Evolutionary conservation across 768 basidiomycete genomes (phyloP).

Genomic region (Pleurotus platypus): DNA sequence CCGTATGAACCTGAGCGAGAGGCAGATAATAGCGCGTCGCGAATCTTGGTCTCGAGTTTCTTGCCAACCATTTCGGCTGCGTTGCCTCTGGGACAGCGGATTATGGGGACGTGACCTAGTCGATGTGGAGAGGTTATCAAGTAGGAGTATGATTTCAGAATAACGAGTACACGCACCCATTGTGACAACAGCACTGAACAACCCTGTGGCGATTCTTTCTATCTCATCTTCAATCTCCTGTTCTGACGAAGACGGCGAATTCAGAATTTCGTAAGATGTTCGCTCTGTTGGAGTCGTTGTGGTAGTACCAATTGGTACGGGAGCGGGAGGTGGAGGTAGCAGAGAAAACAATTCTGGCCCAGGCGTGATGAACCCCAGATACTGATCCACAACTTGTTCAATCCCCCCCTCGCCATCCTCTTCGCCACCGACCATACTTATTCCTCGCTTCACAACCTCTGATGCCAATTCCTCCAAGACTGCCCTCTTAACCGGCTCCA

Average conservation of each 20-base stretch:
- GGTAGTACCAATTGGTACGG: too few relatives aligned
- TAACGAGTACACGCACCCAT: slow-evolving; percentile 51
- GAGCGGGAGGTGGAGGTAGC: slow-evolving; percentile 51
- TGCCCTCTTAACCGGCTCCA: slow-evolving; percentile 84
- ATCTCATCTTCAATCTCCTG: slow-evolving; percentile 91
- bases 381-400: slow-evolving; percentile 87
- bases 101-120: slow-evolving; percentile 87
- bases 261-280: slow-evolving; percentile 82
- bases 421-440: slow-evolving; percentile 25
- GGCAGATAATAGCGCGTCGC: slow-evolving; percentile 76
- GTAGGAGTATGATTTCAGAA: too few relatives aligned
- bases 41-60: slow-evolving; percentile 87
- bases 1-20: slow-evolving; percentile 36
- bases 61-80: slow-evolving; percentile 99
- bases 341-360: slow-evolving; percentile 92
- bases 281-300: slow-evolving; percentile 31
- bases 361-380: slow-evolving; percentile 93
- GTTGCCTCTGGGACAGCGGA: slow-evolving; percentile 91
- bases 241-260: slow-evolving; percentile 87
- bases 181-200: slow-evolving; percentile 90
- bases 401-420: slow-evolving; percentile 12
- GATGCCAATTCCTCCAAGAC: slow-evolving; percentile 93
- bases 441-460: slow-evolving; percentile 79
- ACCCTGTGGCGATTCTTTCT: slow-evolving; percentile 83
- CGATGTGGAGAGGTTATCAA: background rate